Evolutionary conservation across 2,329 filamentous ascomycete genomes (phyloP).

Genomic region (Hymenoscyphus salicellus): DNA sequence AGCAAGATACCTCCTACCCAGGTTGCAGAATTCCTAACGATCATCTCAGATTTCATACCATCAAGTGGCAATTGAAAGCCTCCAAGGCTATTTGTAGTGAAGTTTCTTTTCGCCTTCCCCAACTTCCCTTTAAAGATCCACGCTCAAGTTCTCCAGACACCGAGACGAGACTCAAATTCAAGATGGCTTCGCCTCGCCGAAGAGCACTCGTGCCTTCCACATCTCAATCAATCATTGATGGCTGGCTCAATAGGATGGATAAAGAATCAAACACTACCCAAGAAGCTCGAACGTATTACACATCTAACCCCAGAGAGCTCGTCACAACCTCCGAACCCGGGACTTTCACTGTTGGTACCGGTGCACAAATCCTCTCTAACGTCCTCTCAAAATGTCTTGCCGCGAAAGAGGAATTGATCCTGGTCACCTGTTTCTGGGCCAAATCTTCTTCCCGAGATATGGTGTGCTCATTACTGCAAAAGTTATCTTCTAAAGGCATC

Average conservation of each 20-base stretch:
- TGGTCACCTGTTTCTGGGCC: conserved; percentile 84
- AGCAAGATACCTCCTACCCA: too few relatives aligned
- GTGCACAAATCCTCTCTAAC: conserved; percentile 50
- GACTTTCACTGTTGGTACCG: conserved; percentile 56
- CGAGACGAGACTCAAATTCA: not conserved
- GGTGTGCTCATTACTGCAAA: conserved; percentile 55
- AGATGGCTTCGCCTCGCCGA: not conserved
- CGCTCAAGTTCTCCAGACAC: not conserved
- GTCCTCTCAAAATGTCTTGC: conserved; percentile 60
- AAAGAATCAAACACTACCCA: conserved; percentile 9
- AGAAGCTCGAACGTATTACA: conserved; percentile 44
- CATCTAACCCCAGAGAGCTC: conserved; percentile 44
- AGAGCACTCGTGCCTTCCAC: conserved; percentile 2
- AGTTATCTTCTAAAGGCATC: conserved; percentile 52
- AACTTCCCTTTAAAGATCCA: not conserved
- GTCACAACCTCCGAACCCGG: conserved; percentile 47
- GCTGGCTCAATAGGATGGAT: conserved; percentile 21
- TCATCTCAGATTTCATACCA: too few relatives aligned
- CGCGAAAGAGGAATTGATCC: conserved; percentile 63
- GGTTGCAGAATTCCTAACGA: too few relatives aligned
- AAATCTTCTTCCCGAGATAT: conserved; percentile 58
- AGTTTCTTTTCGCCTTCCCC: not conserved
- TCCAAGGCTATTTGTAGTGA: too few relatives aligned
- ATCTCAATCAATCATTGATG: conserved; percentile 13
- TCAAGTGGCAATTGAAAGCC: too few relatives aligned